Percentiles rank a stretch among this genome's conserved stretches.
These are phyloP conservation scores for Trichomonascaceae sp. DNA, from an alignment of 1,139 yeast genomes.

Conservation along the genomic window DNA sequence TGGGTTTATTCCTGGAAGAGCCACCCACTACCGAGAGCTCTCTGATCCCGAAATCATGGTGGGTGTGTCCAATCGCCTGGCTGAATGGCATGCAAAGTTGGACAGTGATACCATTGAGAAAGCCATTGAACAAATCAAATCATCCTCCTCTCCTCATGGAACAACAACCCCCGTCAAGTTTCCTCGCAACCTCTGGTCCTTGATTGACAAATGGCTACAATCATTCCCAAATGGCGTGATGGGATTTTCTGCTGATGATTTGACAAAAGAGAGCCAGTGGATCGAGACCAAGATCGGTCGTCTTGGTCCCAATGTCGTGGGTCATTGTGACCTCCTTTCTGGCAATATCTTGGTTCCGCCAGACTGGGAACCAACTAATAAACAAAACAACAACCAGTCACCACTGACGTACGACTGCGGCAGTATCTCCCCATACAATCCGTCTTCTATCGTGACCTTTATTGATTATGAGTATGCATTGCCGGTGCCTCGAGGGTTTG, in stretches of 20 bases:
- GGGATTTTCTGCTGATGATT: conserved; percentile 12
- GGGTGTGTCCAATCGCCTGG: conserved; percentile 52
- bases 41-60: conserved; percentile 36
- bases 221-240: conserved; percentile 35
- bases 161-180: conserved; percentile 3
- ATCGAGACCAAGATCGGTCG: conserved; percentile 29
- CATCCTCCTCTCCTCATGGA: conserved; percentile 3
- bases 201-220: conserved; percentile 48
- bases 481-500: conserved; percentile 72
- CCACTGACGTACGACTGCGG: neutral
- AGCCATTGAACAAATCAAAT: conserved; percentile 20
- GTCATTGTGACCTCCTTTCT: conserved; percentile 60
- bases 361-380: conserved; percentile 13
- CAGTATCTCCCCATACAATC: conserved; percentile 21
- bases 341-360: conserved; percentile 60
- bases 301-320: conserved; percentile 36
- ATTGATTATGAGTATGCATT: conserved; percentile 75
- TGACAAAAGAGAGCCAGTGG: conserved; percentile 49
- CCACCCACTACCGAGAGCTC: conserved; percentile 46
- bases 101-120: conserved; percentile 35
- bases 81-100: conserved; percentile 51
- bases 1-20: conserved; percentile 55
- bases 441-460: conserved; percentile 35
- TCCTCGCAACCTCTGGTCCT: conserved; percentile 40
- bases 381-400: neutral